Conservation (phyloP, 75 land plant species). For the Cunninghamia lanceolata region DNA sequence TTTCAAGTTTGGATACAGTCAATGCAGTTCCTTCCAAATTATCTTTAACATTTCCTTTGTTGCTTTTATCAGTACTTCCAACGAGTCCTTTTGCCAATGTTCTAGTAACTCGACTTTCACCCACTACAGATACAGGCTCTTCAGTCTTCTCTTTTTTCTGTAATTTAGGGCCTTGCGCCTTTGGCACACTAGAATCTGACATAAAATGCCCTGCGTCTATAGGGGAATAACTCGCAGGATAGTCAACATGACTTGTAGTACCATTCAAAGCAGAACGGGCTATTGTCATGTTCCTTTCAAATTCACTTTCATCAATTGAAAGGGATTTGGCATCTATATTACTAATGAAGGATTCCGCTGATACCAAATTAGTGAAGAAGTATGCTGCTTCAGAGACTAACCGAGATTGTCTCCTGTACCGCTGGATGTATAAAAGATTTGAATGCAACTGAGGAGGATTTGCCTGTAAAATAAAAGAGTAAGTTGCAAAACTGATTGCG, state of each 20-base stretch:
- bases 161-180: constrained; percentile 12
- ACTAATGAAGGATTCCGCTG: constrained; percentile 86
- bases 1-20: constrained; percentile 59
- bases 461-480: constrained; percentile 55
- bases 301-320: constrained; percentile 91
- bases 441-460: constrained; percentile 99
- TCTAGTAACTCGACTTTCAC: background rate
- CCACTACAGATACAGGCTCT: background rate
- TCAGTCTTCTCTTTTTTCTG: background rate
- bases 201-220: constrained; percentile 7
- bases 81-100: constrained; percentile 14
- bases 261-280: constrained; percentile 60
- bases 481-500: background rate
- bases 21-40: constrained; percentile 8
- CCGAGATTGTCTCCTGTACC: constrained; percentile 82
- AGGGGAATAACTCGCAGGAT: background rate
- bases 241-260: constrained; percentile 17
- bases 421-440: constrained; percentile 80
- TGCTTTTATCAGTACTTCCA: constrained; percentile 10
- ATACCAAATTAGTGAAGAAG: constrained; percentile 89
- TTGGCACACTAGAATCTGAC: constrained; percentile 12
- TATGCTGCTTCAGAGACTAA: constrained; percentile 92
- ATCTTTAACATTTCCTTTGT: constrained; percentile 8
- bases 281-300: constrained; percentile 75
- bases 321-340: constrained; percentile 82